Evolutionary conservation across 345 rosid species (phyloP).

Genomic region (Balakata baccata): DNA sequence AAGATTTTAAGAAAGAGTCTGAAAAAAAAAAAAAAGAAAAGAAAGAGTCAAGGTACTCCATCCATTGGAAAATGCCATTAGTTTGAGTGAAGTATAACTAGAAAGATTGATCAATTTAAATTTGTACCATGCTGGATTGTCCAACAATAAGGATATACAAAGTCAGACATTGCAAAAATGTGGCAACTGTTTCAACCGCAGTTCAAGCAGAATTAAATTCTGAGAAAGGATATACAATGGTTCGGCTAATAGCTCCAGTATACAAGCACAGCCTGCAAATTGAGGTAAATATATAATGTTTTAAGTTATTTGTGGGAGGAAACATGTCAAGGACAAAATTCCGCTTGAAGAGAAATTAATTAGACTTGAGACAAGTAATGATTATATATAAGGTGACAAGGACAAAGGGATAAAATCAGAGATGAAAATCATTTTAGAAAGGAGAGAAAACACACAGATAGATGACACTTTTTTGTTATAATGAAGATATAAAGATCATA

Average conservation of each 20-base stretch:
- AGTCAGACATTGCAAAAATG: constrained; percentile 66
- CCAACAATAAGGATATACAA: constrained; percentile 65
- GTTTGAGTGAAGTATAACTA: constrained; percentile 10
- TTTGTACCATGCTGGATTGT: constrained; percentile 56
- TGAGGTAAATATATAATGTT: not conserved
- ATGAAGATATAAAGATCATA: not conserved
- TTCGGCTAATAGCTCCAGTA: constrained; percentile 87
- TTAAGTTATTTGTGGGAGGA: not conserved
- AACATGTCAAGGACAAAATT: not conserved
- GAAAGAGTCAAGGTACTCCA: not conserved
- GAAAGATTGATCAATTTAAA: constrained; percentile 15
- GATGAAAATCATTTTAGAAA: not conserved
- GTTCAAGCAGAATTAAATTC: constrained; percentile 61
- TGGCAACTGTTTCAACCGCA: constrained; percentile 81
- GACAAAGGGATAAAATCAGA: no score
- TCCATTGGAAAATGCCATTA: not conserved
- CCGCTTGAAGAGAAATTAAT: not conserved
- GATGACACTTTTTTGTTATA: not conserved
- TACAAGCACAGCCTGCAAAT: constrained; percentile 72
- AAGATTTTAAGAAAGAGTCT: constrained; percentile 1
- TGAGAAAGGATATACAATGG: constrained; percentile 87
- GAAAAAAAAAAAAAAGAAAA: no score
- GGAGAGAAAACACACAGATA: not conserved
- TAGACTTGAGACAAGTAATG: not conserved
- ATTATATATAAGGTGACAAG: not conserved